These are phyloP conservation scores for Penicillium chermesinum DNA, from an alignment of 495 filamentous ascomycete species.

Conservation along the genomic window DNA sequence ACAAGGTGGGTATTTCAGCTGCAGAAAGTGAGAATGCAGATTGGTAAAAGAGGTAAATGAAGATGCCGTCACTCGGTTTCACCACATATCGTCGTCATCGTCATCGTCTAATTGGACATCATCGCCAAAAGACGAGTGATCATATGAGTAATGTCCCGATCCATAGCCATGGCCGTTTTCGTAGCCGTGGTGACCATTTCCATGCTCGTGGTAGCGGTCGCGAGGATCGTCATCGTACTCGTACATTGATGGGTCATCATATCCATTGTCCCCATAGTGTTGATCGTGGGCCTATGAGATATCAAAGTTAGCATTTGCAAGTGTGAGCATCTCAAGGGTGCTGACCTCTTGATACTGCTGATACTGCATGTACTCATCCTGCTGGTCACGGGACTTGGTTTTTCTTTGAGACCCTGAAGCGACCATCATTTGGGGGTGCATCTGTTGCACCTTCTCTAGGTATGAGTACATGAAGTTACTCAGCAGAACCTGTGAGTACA, in stretches of 20 bases:
- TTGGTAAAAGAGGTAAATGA: constrained; percentile 17
- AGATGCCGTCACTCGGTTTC: constrained; percentile 24
- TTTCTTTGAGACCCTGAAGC: constrained; percentile 52
- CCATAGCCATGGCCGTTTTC: constrained; percentile 44
- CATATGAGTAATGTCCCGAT: constrained; percentile 44
- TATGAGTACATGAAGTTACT: constrained; percentile 99
- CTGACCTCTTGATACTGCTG: constrained; percentile 63
- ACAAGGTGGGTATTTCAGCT: constrained; percentile 36
- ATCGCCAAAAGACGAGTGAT: constrained; percentile 47
- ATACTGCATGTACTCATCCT: constrained; percentile 57
- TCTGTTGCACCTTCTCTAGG: constrained; percentile 95
- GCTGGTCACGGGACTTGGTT: constrained; percentile 61
- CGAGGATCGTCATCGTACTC: constrained; percentile 52
- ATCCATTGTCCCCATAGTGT: constrained; percentile 44
- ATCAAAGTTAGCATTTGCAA: background rate
- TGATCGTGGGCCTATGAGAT: constrained; percentile 45
- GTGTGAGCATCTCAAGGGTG: background rate
- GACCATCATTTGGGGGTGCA: constrained; percentile 83
- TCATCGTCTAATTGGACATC: constrained; percentile 46
- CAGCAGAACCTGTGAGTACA: constrained; percentile 93
- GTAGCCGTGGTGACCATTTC: constrained; percentile 45
- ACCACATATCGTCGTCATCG: constrained; percentile 55
- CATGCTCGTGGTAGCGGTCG: constrained; percentile 47
- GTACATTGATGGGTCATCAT: constrained; percentile 55
- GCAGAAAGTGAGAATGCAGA: constrained; percentile 27